Base-by-base conservation (phyloP, 495 filamentous ascomycete species). In the Penicillium fimorum region DNA sequence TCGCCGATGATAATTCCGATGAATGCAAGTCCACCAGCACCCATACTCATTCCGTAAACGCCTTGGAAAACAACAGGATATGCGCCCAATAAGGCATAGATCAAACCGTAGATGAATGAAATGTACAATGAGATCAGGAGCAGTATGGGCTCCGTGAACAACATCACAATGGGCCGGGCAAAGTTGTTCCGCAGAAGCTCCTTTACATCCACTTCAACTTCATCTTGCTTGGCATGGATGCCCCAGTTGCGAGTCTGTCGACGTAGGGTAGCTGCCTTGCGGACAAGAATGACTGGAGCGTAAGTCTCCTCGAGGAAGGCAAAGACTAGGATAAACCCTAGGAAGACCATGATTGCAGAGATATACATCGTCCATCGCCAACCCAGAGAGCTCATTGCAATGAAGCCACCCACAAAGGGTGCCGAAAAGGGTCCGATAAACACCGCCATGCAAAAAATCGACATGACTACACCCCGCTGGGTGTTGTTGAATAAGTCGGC, bases 301-400 rank as follows among this genome's bases (percentile, higher is more conserved):
- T 77, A 78, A 15, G 70, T 73, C 52, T 78, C 76, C 15, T 62
- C 61, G 0, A 67, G 42, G 42, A 70, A 69, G 13, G 71, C 5
- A 1, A 69, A 18, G 17, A 64, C 60, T 17, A 73, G n/a, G 1
- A 63, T 10, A 5, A 69, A 52, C 5, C 59, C 50, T 5, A 58
- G 48, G 37, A 73, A 67, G 11, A 68, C 67, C 22, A 79, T 57
- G 13, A 77, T 72, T 1, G 70, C 63, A 4, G 75, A 66, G n/a
- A 78, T 58, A 42, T 75, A 80, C 24, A 72, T 57, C 0, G 66
- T 79, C 77, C 75, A 80, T 7, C 76, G 63, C 77, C 75, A 80
- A 7, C 75, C 73, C 1, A 79, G 66, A 41, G 62, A 57, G 40
- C 66, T 69, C 15, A 50, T 54, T 2, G 61, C 59, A 6, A 70